These are phyloP conservation scores for Coemansia sp. DNA, from an alignment of 192 early-diverging fungal genomes.

Conservation along the genomic window DNA sequence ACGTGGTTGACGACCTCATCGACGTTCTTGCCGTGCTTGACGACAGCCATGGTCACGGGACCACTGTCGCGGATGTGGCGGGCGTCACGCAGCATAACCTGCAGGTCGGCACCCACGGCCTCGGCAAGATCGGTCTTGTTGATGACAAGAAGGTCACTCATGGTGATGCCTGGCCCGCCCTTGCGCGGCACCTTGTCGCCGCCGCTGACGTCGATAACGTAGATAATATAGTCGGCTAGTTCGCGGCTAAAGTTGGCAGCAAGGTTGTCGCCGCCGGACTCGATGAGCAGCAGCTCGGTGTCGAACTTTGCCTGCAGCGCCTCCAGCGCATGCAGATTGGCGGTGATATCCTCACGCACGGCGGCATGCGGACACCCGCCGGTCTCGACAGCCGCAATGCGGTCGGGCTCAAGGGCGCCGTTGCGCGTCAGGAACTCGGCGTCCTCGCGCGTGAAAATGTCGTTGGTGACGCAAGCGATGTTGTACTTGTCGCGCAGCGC, in stretches of 20 bases:
- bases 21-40: slow-evolving; percentile 87
- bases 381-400: slow-evolving; percentile 93
- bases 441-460: slow-evolving; percentile 97
- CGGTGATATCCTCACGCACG: slow-evolving; percentile 93
- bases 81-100: slow-evolving; percentile 89
- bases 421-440: slow-evolving; percentile 92
- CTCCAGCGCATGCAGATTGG: slow-evolving; percentile 90
- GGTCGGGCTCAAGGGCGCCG: slow-evolving; percentile 81
- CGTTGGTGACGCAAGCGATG: slow-evolving; percentile 93
- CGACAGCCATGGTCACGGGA: slow-evolving; percentile 89
- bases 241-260: slow-evolving; percentile 81
- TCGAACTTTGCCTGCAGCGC: slow-evolving; percentile 82
- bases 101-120: slow-evolving; percentile 87
- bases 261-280: slow-evolving; percentile 92
- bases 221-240: slow-evolving; percentile 92
- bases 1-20: slow-evolving; percentile 79
- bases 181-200: slow-evolving; percentile 98
- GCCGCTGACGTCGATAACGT: slow-evolving; percentile 96
- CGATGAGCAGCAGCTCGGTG: slow-evolving; percentile 83
- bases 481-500: slow-evolving; percentile 76
- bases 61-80: slow-evolving; percentile 84
- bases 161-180: slow-evolving; percentile 97
- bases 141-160: slow-evolving; percentile 90
- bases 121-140: slow-evolving; percentile 96
- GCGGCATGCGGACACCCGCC: slow-evolving; percentile 97